A percentile compares a stretch with the other conserved stretches of the same genome.
Evolutionary conservation across 2,329 filamentous ascomycete genomes (phyloP).

Genomic region (Kalaharituber pfeilii): DNA sequence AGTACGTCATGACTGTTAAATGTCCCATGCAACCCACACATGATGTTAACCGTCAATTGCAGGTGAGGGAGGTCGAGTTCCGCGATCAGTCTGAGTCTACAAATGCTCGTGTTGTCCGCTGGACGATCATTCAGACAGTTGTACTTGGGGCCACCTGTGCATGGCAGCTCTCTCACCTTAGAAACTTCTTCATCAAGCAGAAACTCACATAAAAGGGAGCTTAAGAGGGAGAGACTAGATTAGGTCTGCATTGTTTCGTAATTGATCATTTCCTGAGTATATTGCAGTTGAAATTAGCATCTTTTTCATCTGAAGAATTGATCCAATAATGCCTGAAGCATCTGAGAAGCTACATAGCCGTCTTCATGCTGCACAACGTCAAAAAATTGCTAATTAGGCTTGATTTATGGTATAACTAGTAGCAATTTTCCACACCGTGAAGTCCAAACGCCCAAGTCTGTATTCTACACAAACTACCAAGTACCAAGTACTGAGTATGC

Average conservation of each 20-base stretch:
- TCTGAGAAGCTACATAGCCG: no score
- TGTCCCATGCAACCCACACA: background rate
- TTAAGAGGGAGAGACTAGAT: no score
- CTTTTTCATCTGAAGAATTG: no score
- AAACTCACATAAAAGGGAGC: constrained; percentile 91
- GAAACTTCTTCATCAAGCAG: constrained; percentile 99
- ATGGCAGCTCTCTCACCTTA: constrained; percentile 90
- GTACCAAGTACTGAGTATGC: no score
- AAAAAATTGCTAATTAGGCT: no score
- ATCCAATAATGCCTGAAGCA: no score
- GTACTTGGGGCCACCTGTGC: constrained; percentile 77
- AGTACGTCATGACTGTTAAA: constrained; percentile 34
- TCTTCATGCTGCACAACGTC: no score
- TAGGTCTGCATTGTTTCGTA: no score
- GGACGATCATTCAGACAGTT: constrained; percentile 78
- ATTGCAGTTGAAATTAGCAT: no score
- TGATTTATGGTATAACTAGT: no score
- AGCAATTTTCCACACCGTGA: background rate
- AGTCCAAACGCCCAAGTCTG: background rate
- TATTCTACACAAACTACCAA: no score
- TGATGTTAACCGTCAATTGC: constrained; percentile 11
- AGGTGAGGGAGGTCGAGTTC: constrained; percentile 97
- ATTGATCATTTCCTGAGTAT: no score
- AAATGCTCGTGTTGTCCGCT: constrained; percentile 78
- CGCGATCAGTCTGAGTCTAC: constrained; percentile 91